Conservation (phyloP, 768 basidiomycete species). For the Calocera viscosa region DNA sequence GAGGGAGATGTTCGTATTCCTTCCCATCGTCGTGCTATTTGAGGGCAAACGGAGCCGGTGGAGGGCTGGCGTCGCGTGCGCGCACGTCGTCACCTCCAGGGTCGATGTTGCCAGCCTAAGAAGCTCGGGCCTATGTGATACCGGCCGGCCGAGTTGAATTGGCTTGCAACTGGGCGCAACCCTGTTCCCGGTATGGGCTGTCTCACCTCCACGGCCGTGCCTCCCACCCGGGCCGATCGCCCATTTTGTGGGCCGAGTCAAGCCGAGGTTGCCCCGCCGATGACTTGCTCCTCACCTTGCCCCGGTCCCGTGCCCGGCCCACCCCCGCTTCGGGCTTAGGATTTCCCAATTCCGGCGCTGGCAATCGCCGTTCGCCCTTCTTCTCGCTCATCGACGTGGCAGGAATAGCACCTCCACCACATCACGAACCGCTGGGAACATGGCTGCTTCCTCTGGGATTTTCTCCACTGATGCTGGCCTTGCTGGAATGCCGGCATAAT, state of each 20-base stretch:
- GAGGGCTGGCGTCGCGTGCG: not conserved
- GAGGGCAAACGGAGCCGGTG: not conserved
- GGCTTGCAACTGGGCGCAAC: not conserved
- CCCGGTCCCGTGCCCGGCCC: not conserved
- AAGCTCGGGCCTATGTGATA: not conserved
- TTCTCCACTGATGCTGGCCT: not conserved
- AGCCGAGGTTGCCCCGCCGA: constrained; percentile 7
- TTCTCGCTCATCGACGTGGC: not conserved
- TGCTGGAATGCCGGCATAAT: not conserved
- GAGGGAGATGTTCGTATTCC: not conserved
- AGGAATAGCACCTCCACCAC: not conserved
- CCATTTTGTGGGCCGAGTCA: not conserved
- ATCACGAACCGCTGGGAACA: not conserved
- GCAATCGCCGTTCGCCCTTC: not conserved
- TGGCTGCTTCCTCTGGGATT: not conserved
- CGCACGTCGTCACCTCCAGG: not conserved
- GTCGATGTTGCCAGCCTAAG: not conserved
- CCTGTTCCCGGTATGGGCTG: not conserved
- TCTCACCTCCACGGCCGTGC: not conserved
- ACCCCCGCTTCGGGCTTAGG: not conserved
- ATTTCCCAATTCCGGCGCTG: not conserved
- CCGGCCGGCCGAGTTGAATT: not conserved
- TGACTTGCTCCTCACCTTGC: not conserved
- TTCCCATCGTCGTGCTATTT: too few relatives aligned
- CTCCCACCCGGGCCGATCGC: not conserved